phyloP scores from a whole-genome alignment of 371 early-diverging fungal species.

The Mortierella sp. region DNA sequence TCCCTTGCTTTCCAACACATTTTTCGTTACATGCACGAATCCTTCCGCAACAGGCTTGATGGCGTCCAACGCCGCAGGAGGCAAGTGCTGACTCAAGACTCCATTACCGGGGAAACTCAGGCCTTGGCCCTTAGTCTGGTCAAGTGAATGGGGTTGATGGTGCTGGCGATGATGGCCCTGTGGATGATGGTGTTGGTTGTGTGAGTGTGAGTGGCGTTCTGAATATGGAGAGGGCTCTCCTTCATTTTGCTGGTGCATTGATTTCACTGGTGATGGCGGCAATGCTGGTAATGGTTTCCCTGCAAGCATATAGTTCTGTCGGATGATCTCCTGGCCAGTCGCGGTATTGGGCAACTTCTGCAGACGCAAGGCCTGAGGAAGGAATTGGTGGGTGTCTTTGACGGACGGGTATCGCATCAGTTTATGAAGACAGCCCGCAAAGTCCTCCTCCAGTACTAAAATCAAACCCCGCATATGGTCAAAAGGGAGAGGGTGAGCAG shows the following conservation, averaged over 20 bases:
- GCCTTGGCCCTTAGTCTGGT: slow-evolving; percentile 18
- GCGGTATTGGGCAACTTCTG: slow-evolving; percentile 63
- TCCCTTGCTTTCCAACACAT: slow-evolving; percentile 64
- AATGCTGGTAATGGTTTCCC: slow-evolving; percentile 63
- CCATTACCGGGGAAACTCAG: slow-evolving; percentile 34
- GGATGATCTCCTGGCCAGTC: slow-evolving; percentile 65
- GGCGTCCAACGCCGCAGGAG: slow-evolving; percentile 50
- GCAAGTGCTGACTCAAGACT: slow-evolving; percentile 42
- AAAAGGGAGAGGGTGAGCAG: too few relatives aligned
- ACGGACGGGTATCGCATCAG: slow-evolving; percentile 83
- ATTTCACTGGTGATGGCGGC: slow-evolving; percentile 14
- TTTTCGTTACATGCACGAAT: slow-evolving; percentile 67
- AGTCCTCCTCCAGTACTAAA: slow-evolving; percentile 80
- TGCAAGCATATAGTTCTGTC: slow-evolving; percentile 65
- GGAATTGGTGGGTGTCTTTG: slow-evolving; percentile 64
- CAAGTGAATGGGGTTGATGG: slow-evolving; percentile 20
- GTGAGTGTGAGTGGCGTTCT: slow-evolving; percentile 2
- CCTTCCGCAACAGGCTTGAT: slow-evolving; percentile 57
- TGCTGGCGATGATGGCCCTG: slow-evolving; percentile 14
- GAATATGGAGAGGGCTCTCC: slow-evolving; percentile 3
- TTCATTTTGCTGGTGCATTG: slow-evolving; percentile 6
- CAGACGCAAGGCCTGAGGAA: slow-evolving; percentile 75
- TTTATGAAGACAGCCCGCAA: slow-evolving; percentile 77
- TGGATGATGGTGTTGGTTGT: slow-evolving; percentile 20
- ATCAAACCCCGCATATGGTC: too few relatives aligned